These are phyloP conservation scores for Cutaneotrichosporon mucoides DNA, from an alignment of 1,284 basidiomycete species.

Conservation along the genomic window DNA sequence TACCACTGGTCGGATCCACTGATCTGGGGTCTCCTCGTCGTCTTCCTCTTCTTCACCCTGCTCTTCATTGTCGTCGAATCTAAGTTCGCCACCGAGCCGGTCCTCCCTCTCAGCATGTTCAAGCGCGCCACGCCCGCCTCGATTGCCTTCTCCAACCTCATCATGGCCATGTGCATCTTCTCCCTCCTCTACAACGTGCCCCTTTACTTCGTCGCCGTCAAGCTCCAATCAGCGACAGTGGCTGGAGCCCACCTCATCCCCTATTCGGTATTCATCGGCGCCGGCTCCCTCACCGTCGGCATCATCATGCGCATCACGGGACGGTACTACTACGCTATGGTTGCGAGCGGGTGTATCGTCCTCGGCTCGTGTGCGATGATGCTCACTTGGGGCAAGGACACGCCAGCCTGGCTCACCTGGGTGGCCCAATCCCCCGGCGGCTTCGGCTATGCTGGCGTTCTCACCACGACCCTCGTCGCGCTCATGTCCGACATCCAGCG, in stretches of 20 bases:
- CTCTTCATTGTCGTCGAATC: slow-evolving; percentile 70
- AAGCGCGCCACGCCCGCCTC: slow-evolving; percentile 63
- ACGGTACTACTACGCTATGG: slow-evolving; percentile 62
- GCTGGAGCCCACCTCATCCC: slow-evolving; percentile 82
- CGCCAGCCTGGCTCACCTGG: slow-evolving; percentile 51
- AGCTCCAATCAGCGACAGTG: slow-evolving; percentile 64
- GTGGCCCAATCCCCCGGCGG: slow-evolving; percentile 31
- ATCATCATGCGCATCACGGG: slow-evolving; percentile 81
- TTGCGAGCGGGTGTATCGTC: slow-evolving; percentile 22
- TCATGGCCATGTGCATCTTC: slow-evolving; percentile 61
- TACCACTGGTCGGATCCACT: slow-evolving; percentile 63
- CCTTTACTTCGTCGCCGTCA: slow-evolving; percentile 85
- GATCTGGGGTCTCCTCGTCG: slow-evolving; percentile 62
- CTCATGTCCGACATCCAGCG: slow-evolving; percentile 37
- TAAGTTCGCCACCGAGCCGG: slow-evolving; percentile 66
- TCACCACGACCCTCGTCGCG: slow-evolving; percentile 38
- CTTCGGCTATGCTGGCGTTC: slow-evolving; percentile 37
- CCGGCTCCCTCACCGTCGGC: slow-evolving; percentile 78
- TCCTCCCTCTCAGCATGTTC: slow-evolving; percentile 75
- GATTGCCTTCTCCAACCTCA: slow-evolving; percentile 71
- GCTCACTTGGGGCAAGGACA: slow-evolving; percentile 44
- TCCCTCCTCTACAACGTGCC: slow-evolving; percentile 83
- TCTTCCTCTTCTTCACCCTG: slow-evolving; percentile 56
- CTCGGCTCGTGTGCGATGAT: slow-evolving; percentile 26
- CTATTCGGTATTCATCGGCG: slow-evolving; percentile 58